Conservation (phyloP, 768 basidiomycete species). For the Mycena chlorophos region DNA sequence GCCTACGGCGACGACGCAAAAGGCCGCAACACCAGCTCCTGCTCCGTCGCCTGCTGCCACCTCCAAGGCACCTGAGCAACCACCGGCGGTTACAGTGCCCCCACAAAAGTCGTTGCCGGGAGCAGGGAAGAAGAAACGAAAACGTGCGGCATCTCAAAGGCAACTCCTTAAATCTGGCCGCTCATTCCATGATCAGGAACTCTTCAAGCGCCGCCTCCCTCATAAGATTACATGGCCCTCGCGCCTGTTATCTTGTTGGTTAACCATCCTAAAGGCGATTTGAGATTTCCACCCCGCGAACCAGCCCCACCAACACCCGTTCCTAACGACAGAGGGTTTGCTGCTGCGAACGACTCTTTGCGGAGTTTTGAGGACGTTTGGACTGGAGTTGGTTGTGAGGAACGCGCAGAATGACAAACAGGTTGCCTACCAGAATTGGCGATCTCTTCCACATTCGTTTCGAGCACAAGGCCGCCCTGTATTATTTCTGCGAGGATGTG, state of each 20-base stretch:
- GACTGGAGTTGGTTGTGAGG: slow-evolving; percentile 44
- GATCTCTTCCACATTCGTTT: slow-evolving; percentile 91
- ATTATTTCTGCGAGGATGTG: slow-evolving; percentile 95
- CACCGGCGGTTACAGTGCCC: slow-evolving; percentile 45
- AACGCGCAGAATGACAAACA: slow-evolving; percentile 8
- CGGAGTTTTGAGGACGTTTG: slow-evolving; percentile 69
- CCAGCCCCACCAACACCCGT: slow-evolving; percentile 57
- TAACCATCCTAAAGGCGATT: slow-evolving; percentile 78
- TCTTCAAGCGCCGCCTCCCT: slow-evolving; percentile 17
- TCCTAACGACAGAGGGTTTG: slow-evolving; percentile 80
- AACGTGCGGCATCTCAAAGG: slow-evolving; percentile 61
- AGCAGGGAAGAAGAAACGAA: slow-evolving; percentile 72
- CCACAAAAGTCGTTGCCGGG: slow-evolving; percentile 48
- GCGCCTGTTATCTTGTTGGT: slow-evolving; percentile 72
- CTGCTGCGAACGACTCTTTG: slow-evolving; percentile 76
- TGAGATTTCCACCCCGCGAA: slow-evolving; percentile 58
- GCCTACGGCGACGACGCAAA: slow-evolving; percentile 18
- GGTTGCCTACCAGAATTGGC: slow-evolving; percentile 58
- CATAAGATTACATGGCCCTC: slow-evolving; percentile 44
- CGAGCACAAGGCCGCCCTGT: slow-evolving; percentile 93
- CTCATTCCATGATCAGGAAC: slow-evolving; percentile 32
- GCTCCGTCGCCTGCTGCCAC: slow-evolving; percentile 28
- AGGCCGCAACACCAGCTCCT: slow-evolving; percentile 26
- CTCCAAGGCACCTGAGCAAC: slow-evolving; percentile 32
- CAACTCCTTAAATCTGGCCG: not conserved